Conservation (phyloP, 2,329 filamentous ascomycete species). For the Penicillium sp. region DNA sequence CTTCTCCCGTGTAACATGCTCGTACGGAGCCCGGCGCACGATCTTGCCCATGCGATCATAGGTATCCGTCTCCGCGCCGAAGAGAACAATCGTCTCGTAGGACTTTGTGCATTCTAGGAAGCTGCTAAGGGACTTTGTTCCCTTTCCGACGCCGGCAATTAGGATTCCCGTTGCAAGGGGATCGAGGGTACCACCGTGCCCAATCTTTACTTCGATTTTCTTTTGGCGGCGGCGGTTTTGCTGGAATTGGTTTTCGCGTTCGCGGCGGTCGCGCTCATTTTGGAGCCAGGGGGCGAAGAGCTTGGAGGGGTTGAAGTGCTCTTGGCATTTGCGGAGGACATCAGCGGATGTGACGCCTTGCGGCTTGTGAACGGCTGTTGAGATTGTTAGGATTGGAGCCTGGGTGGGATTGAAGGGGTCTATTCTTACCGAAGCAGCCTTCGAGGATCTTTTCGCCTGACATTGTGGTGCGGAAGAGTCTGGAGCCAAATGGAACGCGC, state of each 20-base stretch:
- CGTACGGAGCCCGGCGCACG: slow-evolving; percentile 71
- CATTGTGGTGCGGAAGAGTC: slow-evolving; percentile 39
- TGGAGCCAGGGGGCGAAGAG: slow-evolving; percentile 78
- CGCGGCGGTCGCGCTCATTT: slow-evolving; percentile 58
- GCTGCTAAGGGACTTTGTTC: slow-evolving; percentile 76
- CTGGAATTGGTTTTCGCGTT: slow-evolving; percentile 60
- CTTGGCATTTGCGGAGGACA: slow-evolving; percentile 83
- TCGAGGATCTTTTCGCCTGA: slow-evolving; percentile 56
- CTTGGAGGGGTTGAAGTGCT: slow-evolving; percentile 75
- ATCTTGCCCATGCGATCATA: slow-evolving; percentile 88
- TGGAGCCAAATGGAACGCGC: slow-evolving; percentile 29
- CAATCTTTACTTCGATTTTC: slow-evolving; percentile 79
- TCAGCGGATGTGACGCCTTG: slow-evolving; percentile 83
- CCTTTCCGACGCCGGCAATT: slow-evolving; percentile 81
- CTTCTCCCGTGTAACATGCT: slow-evolving; percentile 75
- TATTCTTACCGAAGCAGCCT: slow-evolving; percentile 60
- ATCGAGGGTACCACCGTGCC: slow-evolving; percentile 93
- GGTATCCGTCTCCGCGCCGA: slow-evolving; percentile 88
- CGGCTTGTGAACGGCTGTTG: slow-evolving; percentile 87
- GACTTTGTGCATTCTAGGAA: slow-evolving; percentile 90
- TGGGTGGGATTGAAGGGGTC: background rate
- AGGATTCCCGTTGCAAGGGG: slow-evolving; percentile 91
- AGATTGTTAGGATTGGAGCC: slow-evolving; percentile 3
- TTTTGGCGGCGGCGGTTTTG: slow-evolving; percentile 62
- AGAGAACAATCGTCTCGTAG: slow-evolving; percentile 86